phyloP scores from a whole-genome alignment of 208 protist genomes.

The Angomonas ambiguus region DNA sequence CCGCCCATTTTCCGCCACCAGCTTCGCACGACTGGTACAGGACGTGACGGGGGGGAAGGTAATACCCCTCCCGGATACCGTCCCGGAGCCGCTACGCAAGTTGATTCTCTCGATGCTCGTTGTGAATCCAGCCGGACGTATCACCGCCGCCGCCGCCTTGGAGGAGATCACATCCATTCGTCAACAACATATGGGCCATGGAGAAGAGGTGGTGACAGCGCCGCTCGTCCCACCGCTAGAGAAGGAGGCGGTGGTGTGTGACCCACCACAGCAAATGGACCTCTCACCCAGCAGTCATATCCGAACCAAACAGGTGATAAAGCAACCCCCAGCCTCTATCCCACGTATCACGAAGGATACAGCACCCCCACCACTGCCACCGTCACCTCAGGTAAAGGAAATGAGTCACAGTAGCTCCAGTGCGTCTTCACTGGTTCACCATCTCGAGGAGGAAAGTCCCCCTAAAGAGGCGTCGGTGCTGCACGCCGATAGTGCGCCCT shows the following conservation, averaged over 20 bases:
- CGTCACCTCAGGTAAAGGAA: slow-evolving; percentile 5
- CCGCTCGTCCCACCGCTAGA: slow-evolving; percentile 3
- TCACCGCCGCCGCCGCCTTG: slow-evolving; percentile 31
- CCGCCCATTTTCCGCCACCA: slow-evolving; percentile 50
- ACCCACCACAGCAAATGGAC: neutral
- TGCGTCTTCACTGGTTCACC: neutral
- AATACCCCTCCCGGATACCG: slow-evolving; percentile 36
- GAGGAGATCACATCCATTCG: slow-evolving; percentile 20
- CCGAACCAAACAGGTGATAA: neutral
- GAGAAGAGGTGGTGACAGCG: neutral
- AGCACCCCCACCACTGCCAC: slow-evolving; percentile 2
- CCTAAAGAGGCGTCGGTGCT: neutral
- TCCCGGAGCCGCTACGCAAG: slow-evolving; percentile 29
- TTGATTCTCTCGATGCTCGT: slow-evolving; percentile 64
- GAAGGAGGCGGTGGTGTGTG: neutral
- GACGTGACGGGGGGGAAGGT: slow-evolving; percentile 69
- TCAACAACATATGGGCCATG: slow-evolving; percentile 6
- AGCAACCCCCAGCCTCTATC: slow-evolving; percentile 1
- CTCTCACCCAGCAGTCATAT: neutral
- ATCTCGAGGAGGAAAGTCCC: neutral
- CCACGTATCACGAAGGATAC: too few species aligned
- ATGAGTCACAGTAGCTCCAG: neutral
- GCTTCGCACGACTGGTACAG: slow-evolving; percentile 76
- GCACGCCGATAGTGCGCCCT: neutral
- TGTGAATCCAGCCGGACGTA: slow-evolving; percentile 43